phyloP scores from a whole-genome alignment of 73 alveolate species.

The Blepharisma stoltei region DNA sequence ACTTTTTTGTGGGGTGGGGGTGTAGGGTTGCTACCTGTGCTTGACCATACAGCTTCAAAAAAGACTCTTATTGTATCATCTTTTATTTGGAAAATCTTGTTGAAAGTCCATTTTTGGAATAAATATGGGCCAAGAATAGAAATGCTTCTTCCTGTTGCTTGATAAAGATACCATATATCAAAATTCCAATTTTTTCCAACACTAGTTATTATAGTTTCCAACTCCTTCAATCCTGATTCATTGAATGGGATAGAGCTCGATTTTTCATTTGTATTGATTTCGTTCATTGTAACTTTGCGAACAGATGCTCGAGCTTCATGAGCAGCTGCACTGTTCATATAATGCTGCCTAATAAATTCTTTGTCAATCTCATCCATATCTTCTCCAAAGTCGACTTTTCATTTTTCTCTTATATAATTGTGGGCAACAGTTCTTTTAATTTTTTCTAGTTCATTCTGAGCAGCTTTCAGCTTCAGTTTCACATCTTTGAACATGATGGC shows the following conservation, averaged over 20 bases:
- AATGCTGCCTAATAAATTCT: slow-evolving; percentile 3
- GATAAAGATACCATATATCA: slow-evolving; percentile 22
- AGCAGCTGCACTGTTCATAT: not conserved
- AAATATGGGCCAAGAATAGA: slow-evolving; percentile 24
- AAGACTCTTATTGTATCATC: not conserved
- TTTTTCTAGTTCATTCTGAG: slow-evolving; percentile 9
- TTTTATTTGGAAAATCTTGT: slow-evolving; percentile 40
- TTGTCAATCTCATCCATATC: slow-evolving; percentile 3
- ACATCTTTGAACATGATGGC: slow-evolving; percentile 9
- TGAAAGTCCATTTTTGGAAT: slow-evolving; percentile 36
- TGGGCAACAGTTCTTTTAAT: not conserved
- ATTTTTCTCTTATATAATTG: not conserved
- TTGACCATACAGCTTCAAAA: too few species aligned
- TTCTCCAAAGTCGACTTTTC: not conserved
- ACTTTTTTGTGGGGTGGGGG: too few species aligned
- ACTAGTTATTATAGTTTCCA: not conserved
- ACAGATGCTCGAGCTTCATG: too few species aligned
- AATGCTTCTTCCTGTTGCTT: slow-evolving; percentile 7
- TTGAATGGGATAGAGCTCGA: not conserved
- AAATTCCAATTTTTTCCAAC: slow-evolving; percentile 22
- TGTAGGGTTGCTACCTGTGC: too few species aligned
- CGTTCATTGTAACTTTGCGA: too few species aligned
- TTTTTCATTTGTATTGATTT: too few species aligned
- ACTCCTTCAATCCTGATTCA: not conserved
- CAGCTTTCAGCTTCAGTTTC: not conserved